Base-by-base conservation (phyloP, 768 basidiomycete genomes). In the Rubroboletus pulcherrimus region DNA sequence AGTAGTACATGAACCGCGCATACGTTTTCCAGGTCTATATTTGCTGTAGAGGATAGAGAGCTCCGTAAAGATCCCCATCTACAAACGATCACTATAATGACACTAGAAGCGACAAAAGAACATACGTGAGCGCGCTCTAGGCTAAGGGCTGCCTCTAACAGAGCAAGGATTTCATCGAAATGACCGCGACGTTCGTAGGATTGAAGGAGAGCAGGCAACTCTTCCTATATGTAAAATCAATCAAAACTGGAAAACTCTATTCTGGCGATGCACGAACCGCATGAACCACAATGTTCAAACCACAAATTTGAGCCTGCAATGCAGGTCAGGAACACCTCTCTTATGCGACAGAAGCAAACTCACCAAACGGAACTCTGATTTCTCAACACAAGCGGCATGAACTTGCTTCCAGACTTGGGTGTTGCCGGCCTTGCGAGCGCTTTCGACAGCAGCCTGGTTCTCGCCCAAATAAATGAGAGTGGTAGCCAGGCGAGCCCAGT, bases 361-460 rank as follows among this genome's bases (percentile, higher is more conserved):
- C 50, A 85, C 87, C 72, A 98, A 72, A 56, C 94, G 89, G 84
- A 98, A 98, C 70, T 99, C 97, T 52, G 81, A 77, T 78, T 98
- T 98, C 77, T 97, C 96, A 54, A 99, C 87, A 75, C 97, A 99
- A 39, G 97, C 97, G 24, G 93, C 90, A 63, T 98, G 96, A 49
- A 99, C 97, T 71, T 98, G 97, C 74, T 98, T 98, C 97, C 97
- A 99, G n/a, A 98, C 97, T 75, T 98, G 96, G 6, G 97, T 99
- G 67, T 98, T 98, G 11, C 97, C 97, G 14, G 97, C 97, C 71
- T 99, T 99, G 53, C 97, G 81, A n/a, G 97, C 97, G 61, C 96
- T 97, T 74, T 99, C 97, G 11, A 99, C 97, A 21, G 97, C 97
- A 48, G 93, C 85, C 71, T 98, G 97, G 69, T 98, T 97, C 75